Base-by-base conservation (phyloP, 2,329 filamentous ascomycete genomes). In the Beauveria varroae region DNA sequence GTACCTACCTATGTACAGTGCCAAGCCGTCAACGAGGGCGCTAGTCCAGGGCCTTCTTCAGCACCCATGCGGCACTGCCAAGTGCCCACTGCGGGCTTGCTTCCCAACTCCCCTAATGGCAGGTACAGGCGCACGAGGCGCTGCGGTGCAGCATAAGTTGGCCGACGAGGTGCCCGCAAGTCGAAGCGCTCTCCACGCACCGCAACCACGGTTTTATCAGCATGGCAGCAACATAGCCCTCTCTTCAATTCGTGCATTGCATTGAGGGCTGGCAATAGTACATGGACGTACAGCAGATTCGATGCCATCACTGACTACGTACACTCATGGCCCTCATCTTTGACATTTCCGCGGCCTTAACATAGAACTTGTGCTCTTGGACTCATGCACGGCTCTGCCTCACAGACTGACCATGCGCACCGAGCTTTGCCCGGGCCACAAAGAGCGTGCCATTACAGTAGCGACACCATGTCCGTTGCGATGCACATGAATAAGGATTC, bases 101-200 rank as follows among this genome's bases (percentile, higher is more conserved):
- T 46, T 22, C 22, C 51, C 51, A 40, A 54, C 18, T 46, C 51
- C 51, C 51, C 51, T 54, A 54, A 54, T 54, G 51, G 51, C 51
- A 54, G 51, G 51, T 41, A 54, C 51, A 34, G 30, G 30, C 28
- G 28, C 9, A 28, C 9, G 28, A 53, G 20, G 51, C 34, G 20
- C 51, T 40, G 20, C 16, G 6, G 28, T 34, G 50, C 28, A 16
- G 28, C 22, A 18, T 40, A 3, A 22, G 28, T 37, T 24, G 50
- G 18, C 50, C 28, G 50, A 20, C 28, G 8, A 37, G 9, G 50
- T 52, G 34, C 49, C 49, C 37, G 30, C 49, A 34, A 22, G 26
- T 52, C 26, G 44, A 24, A 20, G 44, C 7, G n/a, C 44, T 41
- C 37, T 41, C 44, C n/a, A 5, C 14, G 44, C 44, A 14, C 20